Evolutionary conservation across 345 rosid genomes (phyloP).

Genomic region (Lepidium aucheri): DNA sequence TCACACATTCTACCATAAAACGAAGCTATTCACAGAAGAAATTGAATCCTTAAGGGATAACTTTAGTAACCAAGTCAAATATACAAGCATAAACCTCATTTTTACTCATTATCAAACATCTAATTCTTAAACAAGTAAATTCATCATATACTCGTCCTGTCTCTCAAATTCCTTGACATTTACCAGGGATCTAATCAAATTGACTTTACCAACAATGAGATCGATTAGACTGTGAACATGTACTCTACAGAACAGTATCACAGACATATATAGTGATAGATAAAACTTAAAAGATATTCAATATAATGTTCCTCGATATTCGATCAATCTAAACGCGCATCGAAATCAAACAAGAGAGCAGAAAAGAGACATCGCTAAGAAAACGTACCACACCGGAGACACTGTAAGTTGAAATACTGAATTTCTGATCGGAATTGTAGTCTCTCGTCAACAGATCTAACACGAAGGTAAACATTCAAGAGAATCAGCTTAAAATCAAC

Average conservation of each 20-base stretch:
- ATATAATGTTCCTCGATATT: neutral
- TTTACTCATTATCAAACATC: neutral
- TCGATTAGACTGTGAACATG: too few species aligned
- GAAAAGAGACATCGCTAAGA: neutral
- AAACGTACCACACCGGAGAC: slow-evolving; percentile 66
- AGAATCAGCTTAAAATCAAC: neutral
- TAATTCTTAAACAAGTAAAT: neutral
- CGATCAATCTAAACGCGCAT: neutral
- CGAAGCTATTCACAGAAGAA: neutral
- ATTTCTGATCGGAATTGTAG: slow-evolving; percentile 74
- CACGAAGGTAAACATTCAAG: neutral
- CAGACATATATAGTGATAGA: neutral
- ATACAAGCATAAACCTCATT: neutral
- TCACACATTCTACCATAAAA: neutral
- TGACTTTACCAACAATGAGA: neutral
- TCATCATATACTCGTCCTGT: neutral
- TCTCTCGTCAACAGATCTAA: slow-evolving; percentile 84
- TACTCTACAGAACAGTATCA: neutral
- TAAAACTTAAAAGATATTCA: neutral
- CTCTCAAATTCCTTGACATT: neutral
- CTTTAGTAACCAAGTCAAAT: neutral
- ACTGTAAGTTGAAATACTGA: slow-evolving; percentile 59
- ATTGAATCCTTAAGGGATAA: neutral
- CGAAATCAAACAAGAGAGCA: neutral
- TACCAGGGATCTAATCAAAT: neutral